These are phyloP conservation scores for Pseudogymnoascus sp. DNA, from an alignment of 2,329 filamentous ascomycete genomes.

Conservation along the genomic window DNA sequence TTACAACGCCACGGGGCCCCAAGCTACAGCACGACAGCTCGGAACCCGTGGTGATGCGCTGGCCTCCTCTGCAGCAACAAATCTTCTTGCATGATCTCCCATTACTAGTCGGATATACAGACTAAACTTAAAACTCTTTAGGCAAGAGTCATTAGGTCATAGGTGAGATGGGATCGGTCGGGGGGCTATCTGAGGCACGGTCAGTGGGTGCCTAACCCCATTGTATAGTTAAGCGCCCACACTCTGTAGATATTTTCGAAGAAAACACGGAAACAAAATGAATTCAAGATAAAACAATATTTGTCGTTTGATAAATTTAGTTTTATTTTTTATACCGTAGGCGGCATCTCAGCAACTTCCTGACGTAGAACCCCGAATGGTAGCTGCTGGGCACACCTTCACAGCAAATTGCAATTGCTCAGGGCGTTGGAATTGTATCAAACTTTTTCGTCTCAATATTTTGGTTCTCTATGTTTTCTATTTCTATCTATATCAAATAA, in stretches of 20 bases:
- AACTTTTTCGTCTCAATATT: neutral
- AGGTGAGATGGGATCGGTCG: neutral
- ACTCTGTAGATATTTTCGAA: neutral
- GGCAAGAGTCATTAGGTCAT: neutral
- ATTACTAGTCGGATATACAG: neutral
- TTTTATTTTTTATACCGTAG: neutral
- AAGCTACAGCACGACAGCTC: too few relatives aligned
- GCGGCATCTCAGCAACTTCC: neutral
- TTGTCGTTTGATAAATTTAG: neutral
- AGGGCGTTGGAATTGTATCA: neutral
- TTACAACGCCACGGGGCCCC: too few relatives aligned
- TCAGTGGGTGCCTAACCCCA: neutral
- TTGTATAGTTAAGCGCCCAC: neutral
- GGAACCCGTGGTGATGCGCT: too few relatives aligned
- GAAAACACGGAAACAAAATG: neutral
- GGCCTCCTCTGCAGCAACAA: neutral
- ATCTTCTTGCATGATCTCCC: neutral
- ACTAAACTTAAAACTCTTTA: neutral
- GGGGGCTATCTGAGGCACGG: neutral
- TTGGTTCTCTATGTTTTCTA: neutral
- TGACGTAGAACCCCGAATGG: too few relatives aligned
- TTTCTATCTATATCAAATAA: neutral
- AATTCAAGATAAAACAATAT: neutral
- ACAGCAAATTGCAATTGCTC: neutral
- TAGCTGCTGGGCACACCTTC: neutral